phyloP scores from a whole-genome alignment of 1,139 yeast genomes.

The Saccharomyces uvarum region DNA sequence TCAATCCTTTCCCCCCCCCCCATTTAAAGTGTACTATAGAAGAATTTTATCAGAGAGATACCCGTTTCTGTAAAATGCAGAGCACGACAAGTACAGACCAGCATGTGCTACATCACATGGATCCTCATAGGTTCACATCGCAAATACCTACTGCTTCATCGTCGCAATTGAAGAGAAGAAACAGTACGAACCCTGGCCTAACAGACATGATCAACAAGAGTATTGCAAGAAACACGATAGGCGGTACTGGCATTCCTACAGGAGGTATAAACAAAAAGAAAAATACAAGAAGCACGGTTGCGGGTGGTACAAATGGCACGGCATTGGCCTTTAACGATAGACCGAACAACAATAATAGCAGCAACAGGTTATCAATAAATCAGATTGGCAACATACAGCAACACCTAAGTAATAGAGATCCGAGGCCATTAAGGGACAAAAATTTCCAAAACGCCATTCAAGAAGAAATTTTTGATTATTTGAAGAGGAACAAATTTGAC shows the following conservation, averaged over 20 bases:
- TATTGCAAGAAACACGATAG: constrained; percentile 13
- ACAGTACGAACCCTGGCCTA: constrained; percentile 17
- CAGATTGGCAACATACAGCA: constrained; percentile 5
- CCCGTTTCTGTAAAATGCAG: constrained; percentile 1
- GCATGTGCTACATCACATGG: constrained; percentile 5
- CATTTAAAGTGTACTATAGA: neutral
- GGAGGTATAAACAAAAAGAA: constrained; percentile 3
- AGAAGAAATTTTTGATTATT: constrained; percentile 59
- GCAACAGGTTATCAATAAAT: constrained; percentile 1
- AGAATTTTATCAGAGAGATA: neutral
- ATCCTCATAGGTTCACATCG: constrained; percentile 21
- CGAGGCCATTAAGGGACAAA: constrained; percentile 71
- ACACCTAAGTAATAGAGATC: constrained; percentile 39
- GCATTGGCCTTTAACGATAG: neutral
- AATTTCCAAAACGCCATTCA: constrained; percentile 57
- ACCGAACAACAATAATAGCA: neutral
- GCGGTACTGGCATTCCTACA: constrained; percentile 1
- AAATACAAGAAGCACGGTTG: constrained; percentile 14
- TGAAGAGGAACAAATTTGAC: constrained; percentile 59
- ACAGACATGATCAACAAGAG: constrained; percentile 25
- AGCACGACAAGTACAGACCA: constrained; percentile 2
- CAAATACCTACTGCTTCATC: constrained; percentile 13
- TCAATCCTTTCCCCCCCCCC: neutral
- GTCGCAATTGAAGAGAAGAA: constrained; percentile 15
- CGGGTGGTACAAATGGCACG: constrained; percentile 7